A percentile compares a stretch with the other conserved stretches of the same genome.
phyloP scores from a whole-genome alignment of 2,329 filamentous ascomycete genomes.

The Ceratocystis destructans region DNA sequence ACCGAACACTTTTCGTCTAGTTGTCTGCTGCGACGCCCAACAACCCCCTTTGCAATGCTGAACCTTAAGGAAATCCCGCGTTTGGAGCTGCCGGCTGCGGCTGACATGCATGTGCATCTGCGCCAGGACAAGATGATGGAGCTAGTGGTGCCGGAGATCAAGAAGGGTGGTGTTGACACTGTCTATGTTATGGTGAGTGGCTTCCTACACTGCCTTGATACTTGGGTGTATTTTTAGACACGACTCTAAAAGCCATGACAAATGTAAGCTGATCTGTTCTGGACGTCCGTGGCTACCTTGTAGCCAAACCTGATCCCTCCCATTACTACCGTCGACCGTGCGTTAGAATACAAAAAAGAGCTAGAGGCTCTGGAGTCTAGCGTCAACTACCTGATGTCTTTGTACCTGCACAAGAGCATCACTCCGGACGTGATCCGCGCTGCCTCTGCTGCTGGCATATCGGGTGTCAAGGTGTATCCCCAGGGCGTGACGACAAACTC shows the following conservation, averaged over 20 bases:
- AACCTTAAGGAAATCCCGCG: slow-evolving; percentile 27
- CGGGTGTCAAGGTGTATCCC: slow-evolving; percentile 59
- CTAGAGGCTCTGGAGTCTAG: slow-evolving; percentile 46
- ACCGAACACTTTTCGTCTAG: neutral
- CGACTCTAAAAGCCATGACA: neutral
- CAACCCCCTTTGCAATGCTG: slow-evolving; percentile 21
- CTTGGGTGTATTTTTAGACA: neutral
- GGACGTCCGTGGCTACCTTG: neutral
- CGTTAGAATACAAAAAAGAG: slow-evolving; percentile 50
- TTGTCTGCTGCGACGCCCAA: neutral
- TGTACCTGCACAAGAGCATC: slow-evolving; percentile 50
- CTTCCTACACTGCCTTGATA: neutral
- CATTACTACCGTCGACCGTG: slow-evolving; percentile 43
- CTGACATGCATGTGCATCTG: slow-evolving; percentile 59
- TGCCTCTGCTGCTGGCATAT: slow-evolving; percentile 57
- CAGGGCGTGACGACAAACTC: slow-evolving; percentile 52
- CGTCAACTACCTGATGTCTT: slow-evolving; percentile 60
- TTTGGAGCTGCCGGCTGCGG: slow-evolving; percentile 46
- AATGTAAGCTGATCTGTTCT: slow-evolving; percentile 13
- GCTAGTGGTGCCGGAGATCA: slow-evolving; percentile 37
- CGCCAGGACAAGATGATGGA: slow-evolving; percentile 54
- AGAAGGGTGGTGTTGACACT: slow-evolving; percentile 51
- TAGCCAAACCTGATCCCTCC: slow-evolving; percentile 32
- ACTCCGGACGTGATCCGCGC: slow-evolving; percentile 57
- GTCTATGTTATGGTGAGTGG: slow-evolving; percentile 32